phyloP scores from a whole-genome alignment of 352 stramenopile genomes.

The Phytopythium ostracodes region DNA sequence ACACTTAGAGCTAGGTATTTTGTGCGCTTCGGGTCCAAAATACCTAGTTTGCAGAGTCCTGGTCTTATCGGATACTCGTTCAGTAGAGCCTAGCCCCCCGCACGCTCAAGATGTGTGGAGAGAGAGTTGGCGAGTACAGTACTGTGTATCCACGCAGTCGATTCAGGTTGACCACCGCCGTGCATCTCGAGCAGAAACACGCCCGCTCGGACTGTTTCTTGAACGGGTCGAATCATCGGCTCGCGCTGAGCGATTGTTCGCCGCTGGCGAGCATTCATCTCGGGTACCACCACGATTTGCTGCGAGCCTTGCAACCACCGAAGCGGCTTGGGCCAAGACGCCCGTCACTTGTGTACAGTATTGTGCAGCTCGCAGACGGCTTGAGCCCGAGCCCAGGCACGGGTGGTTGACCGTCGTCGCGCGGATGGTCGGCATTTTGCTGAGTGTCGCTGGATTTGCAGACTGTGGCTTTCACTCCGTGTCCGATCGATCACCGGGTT shows the following conservation, averaged over 20 bases:
- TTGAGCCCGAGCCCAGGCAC: neutral
- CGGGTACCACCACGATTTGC: neutral
- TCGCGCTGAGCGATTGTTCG: neutral
- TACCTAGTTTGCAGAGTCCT: no score
- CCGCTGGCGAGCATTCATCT: neutral
- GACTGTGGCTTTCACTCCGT: neutral
- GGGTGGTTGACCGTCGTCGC: neutral
- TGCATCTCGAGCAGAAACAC: neutral
- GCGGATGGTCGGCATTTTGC: no score
- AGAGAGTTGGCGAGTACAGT: no score
- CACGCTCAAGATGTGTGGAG: no score
- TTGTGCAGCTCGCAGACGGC: no score
- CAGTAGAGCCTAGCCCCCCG: no score
- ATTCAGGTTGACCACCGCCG: neutral
- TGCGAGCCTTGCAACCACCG: neutral
- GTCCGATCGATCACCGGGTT: neutral
- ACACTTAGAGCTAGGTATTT: no score
- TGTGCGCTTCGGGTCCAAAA: no score
- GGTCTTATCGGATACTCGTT: no score
- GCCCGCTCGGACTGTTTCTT: neutral
- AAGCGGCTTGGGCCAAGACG: neutral
- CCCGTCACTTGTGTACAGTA: no score
- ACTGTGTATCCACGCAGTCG: neutral
- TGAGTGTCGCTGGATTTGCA: neutral
- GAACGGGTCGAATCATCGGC: neutral